Conservation (phyloP, 352 stramenopile genomes). For the Hyaloperonospora brassicae region DNA sequence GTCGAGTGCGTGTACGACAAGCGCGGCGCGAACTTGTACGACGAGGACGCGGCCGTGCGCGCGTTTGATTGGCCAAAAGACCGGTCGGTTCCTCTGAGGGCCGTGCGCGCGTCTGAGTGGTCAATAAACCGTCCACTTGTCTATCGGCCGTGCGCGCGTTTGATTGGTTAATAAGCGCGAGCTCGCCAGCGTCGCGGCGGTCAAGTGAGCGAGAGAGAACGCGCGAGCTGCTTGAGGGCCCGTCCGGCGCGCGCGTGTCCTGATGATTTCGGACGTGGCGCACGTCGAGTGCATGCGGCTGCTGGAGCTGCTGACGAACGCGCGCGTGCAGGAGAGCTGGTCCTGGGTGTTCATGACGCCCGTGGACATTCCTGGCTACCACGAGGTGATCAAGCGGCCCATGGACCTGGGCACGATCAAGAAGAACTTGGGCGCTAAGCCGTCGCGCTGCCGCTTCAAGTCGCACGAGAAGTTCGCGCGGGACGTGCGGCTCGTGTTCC, state of each 20-base stretch:
- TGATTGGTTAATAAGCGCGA: background rate
- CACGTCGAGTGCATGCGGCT: constrained; percentile 77
- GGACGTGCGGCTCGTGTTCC: constrained; percentile 77
- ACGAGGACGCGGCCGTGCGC: too few relatives aligned
- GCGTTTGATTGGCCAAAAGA: too few relatives aligned
- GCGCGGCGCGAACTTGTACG: background rate
- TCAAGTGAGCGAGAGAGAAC: constrained; percentile 7
- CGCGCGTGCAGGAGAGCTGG: constrained; percentile 78
- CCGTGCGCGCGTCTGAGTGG: too few relatives aligned
- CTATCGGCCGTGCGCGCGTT: too few relatives aligned
- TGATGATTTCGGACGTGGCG: constrained; percentile 65
- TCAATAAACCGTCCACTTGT: too few relatives aligned
- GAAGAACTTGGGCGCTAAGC: constrained; percentile 67
- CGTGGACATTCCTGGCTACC: constrained; percentile 62
- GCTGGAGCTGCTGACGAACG: constrained; percentile 70
- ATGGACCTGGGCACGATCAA: constrained; percentile 78
- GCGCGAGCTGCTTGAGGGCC: too few relatives aligned
- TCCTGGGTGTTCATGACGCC: constrained; percentile 83
- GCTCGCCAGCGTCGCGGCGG: background rate
- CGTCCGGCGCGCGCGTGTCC: constrained; percentile 3
- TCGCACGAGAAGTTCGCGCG: constrained; percentile 76
- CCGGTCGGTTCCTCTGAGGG: too few relatives aligned
- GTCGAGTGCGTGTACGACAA: background rate
- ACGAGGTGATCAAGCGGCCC: constrained; percentile 67
- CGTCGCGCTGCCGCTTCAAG: constrained; percentile 79